Percentiles rank a stretch among this genome's conserved stretches.
Conservation (phyloP, 106 monocot species). For the Allium cepa region DNA sequence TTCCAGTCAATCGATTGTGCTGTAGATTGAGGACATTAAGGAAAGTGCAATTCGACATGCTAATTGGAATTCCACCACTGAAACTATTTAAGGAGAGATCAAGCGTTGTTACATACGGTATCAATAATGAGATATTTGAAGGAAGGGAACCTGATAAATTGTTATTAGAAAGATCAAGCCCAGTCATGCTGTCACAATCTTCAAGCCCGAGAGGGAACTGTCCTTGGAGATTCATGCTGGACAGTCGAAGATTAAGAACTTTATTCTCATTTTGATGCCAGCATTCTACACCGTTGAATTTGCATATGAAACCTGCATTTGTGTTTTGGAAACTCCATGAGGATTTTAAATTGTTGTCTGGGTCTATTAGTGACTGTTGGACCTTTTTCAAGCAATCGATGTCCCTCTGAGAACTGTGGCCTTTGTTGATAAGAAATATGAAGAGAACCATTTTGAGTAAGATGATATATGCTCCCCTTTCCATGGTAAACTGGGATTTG, state of each 20-base stretch:
- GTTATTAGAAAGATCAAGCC: conserved; percentile 71
- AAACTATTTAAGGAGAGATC: conserved; percentile 82
- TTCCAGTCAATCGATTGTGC: conserved; percentile 45
- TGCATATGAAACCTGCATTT: conserved; percentile 59
- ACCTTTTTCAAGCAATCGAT: conserved; percentile 51
- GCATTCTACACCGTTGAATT: conserved; percentile 78
- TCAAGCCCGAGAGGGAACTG: conserved; percentile 62
- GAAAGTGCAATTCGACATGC: conserved; percentile 44
- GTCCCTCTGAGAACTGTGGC: conserved; percentile 43
- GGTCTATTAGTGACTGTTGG: conserved; percentile 52
- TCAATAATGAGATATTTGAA: conserved; percentile 38
- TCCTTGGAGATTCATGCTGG: conserved; percentile 67
- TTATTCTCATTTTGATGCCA: conserved; percentile 85
- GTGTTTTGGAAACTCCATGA: conserved; percentile 60
- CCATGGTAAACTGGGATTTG: conserved; percentile 3
- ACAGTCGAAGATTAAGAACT: conserved; percentile 57
- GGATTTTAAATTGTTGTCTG: conserved; percentile 22
- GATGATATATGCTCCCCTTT: neutral
- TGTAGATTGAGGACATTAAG: conserved; percentile 66
- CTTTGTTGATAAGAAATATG: conserved; percentile 18
- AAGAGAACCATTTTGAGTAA: conserved; percentile 27
- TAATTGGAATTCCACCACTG: conserved; percentile 52
- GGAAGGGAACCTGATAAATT: conserved; percentile 50
- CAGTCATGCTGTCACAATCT: conserved; percentile 64
- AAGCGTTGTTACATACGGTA: conserved; percentile 55